A percentile compares a stretch with the other conserved stretches of the same genome.
These are phyloP conservation scores for Naganishia kalamii DNA, from an alignment of 768 basidiomycete genomes.

Conservation along the genomic window DNA sequence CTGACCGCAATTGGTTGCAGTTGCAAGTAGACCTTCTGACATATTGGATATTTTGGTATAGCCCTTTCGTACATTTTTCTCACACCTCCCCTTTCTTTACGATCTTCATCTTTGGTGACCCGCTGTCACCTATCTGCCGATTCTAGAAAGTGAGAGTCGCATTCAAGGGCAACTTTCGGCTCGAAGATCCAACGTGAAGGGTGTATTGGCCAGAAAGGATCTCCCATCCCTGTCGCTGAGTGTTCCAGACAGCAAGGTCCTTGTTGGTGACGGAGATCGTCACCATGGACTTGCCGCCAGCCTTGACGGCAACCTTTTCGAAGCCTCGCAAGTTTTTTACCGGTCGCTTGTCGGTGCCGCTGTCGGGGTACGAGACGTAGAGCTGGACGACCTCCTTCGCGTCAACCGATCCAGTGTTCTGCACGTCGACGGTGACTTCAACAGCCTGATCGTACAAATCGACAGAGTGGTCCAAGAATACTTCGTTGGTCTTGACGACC, in stretches of 20 bases:
- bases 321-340: slow-evolving; percentile 58
- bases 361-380: slow-evolving; percentile 54
- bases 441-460: slow-evolving; percentile 28
- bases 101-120: too few species aligned
- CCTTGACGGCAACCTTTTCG: slow-evolving; percentile 43
- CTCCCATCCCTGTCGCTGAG: slow-evolving; percentile 8
- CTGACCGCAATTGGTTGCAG: too few species aligned
- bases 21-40: too few species aligned
- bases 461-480: slow-evolving; percentile 23
- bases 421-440: slow-evolving; percentile 46
- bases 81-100: too few species aligned
- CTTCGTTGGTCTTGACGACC: slow-evolving; percentile 16
- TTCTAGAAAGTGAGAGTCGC: slow-evolving; percentile 4
- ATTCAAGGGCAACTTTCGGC: slow-evolving; percentile 2
- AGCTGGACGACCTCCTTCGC: slow-evolving; percentile 66
- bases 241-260: slow-evolving; percentile 11
- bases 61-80: too few species aligned
- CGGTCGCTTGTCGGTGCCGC: slow-evolving; percentile 54
- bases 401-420: slow-evolving; percentile 54
- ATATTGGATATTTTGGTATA: too few species aligned
- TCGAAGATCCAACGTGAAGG: slow-evolving; percentile 1
- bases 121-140: too few species aligned
- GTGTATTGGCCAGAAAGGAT: neutral
- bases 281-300: slow-evolving; percentile 41
- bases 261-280: slow-evolving; percentile 28